Evolutionary conservation across 208 protist species (phyloP), one percentile per base, ranked within the genome.

Genomic region (Vickermania spadyakhi): DNA sequence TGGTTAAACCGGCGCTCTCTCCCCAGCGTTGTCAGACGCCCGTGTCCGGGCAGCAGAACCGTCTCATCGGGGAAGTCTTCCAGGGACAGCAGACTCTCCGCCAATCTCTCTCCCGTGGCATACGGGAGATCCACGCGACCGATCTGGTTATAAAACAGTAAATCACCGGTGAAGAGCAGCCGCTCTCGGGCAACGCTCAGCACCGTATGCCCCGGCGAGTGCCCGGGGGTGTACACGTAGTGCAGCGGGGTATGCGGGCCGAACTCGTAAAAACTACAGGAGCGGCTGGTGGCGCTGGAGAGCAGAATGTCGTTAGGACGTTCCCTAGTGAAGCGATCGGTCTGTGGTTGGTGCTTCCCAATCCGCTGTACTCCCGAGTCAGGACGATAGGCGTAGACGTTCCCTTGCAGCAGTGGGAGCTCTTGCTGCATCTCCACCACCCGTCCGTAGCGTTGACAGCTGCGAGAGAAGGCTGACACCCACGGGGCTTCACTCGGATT

Each of bases 181-280:
- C 72, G 74, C 64, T 95, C 85, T 3, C 73, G 81, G 23, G 85
- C 84, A 11, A 91, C 70, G 50, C 81, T 79, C 31, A 95, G 71
- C 89, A 93, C 88, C 83, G 89, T 93, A 76, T 95, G 89, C 18
- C 89, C 89, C 0, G 81, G 84, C 2, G 85, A 91, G 72, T 95
- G 89, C 3, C 89, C 89, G 1, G 89, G 89, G 23, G 85, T 91
- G 70, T 86, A 90, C 60, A 93, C 73, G 75, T 95, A 93, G 54
- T 88, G 79, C 41, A 94, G 69, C 31, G 86, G 51, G 11, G 72
- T 75, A 64, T 89, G 77, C 28, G 68, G 56, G n/a, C 84, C 87
- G 51, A 94, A 84, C 60, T 91, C 77, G 62, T 84, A 78, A 51
- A 91, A 94, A 3, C 79, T 88, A 11, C 79, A 86, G 25, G 84